Percentiles rank a stretch among this genome's conserved stretches.
Evolutionary conservation across 305 asterid genomes (phyloP).

Genomic region (Fraxinus nigra): DNA sequence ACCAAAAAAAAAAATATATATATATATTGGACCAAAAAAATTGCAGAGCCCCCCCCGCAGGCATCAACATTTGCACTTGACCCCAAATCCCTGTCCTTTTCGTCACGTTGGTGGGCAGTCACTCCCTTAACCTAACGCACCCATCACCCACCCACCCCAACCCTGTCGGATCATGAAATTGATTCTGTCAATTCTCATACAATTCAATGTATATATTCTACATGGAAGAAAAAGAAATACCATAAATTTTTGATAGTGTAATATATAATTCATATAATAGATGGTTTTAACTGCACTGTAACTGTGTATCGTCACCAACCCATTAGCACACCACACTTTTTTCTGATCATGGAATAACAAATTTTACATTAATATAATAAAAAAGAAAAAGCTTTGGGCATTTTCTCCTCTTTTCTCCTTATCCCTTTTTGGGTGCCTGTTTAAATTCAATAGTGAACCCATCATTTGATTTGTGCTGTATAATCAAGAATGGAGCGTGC

Average conservation of each 20-base stretch:
- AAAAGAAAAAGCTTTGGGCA: constrained; percentile 21
- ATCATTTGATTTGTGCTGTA: background rate
- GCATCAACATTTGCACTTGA: constrained; percentile 31
- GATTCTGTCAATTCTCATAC: background rate
- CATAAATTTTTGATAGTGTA: background rate
- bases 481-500: constrained; percentile 63
- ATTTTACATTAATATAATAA: constrained; percentile 1
- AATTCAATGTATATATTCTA: background rate
- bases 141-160: constrained; percentile 24
- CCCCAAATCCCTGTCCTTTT: constrained; percentile 39
- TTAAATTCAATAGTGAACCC: background rate
- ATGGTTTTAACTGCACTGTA: background rate
- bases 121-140: constrained; percentile 9
- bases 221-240: background rate
- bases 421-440: constrained; percentile 19
- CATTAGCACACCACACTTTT: constrained; percentile 43
- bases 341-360: constrained; percentile 26
- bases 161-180: constrained; percentile 49
- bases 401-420: constrained; percentile 13
- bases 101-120: constrained; percentile 34
- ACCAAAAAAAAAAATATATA: too few relatives aligned
- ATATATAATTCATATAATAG: background rate
- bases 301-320: constrained; percentile 27
- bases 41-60: constrained; percentile 3
- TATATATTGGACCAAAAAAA: background rate